Conservation (phyloP, 495 filamentous ascomycete species). For the Penicillium psychrofluorescens region DNA sequence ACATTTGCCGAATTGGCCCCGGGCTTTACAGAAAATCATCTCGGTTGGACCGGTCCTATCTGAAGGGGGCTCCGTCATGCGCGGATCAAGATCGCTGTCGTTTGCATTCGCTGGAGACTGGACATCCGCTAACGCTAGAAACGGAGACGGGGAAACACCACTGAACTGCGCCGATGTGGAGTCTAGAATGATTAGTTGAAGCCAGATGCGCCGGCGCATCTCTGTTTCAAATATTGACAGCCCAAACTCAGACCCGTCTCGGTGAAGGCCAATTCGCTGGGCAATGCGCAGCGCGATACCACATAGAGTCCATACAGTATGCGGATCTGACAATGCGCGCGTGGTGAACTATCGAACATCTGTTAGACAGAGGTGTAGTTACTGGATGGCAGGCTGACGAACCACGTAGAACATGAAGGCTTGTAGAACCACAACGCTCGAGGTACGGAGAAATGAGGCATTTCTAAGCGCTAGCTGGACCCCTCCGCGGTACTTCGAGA, state of each 20-base stretch:
- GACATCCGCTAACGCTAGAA: conserved; percentile 17
- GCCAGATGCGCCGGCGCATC: conserved; percentile 37
- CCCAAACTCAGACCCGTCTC: conserved; percentile 27
- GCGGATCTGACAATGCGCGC: conserved; percentile 27
- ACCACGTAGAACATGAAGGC: conserved; percentile 40
- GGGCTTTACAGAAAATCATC: conserved; percentile 60
- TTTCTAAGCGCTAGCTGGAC: conserved; percentile 38
- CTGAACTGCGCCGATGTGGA: conserved; percentile 26
- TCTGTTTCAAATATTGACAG: conserved; percentile 38
- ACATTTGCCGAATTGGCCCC: conserved; percentile 36
- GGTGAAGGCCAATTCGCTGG: conserved; percentile 39
- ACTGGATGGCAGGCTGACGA: not conserved
- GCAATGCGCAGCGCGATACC: conserved; percentile 35
- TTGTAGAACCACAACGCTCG: conserved; percentile 36
- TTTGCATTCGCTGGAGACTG: conserved; percentile 45
- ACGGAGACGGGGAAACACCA: conserved; percentile 16
- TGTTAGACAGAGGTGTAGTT: not conserved
- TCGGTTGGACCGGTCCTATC: conserved; percentile 55
- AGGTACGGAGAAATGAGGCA: conserved; percentile 38
- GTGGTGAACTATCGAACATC: conserved; percentile 16
- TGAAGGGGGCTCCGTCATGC: conserved; percentile 45
- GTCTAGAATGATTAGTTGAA: conserved; percentile 30
- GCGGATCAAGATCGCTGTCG: conserved; percentile 51
- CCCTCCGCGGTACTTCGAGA: conserved; percentile 34
- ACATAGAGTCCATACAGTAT: conserved; percentile 35